Base-by-base conservation (phyloP, 2,329 filamentous ascomycete species). In the Elsinoe fawcettii region DNA sequence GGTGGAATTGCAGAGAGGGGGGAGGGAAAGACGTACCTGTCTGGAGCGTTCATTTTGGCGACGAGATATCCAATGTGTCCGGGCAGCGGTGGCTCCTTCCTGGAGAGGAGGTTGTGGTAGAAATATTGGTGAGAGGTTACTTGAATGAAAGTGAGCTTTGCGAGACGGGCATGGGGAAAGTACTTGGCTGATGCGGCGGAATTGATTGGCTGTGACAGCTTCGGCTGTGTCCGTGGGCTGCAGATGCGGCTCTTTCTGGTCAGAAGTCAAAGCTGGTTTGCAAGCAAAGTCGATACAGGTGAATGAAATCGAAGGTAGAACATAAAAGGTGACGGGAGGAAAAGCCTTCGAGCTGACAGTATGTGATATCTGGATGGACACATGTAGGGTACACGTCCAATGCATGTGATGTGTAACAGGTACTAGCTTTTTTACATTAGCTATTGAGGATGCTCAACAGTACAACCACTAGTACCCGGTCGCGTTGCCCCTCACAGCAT, bases 41-140 rank as follows among this genome's bases (percentile, higher is more conserved):
- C 76, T 63, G 76, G 76, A 16, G 76, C 76, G 69, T 81, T 81
- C 79, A 81, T 81, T 55, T 64, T 65, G 55, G 43, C 14, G 23
- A 27, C 5, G 11, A 23, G 16, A 25, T 56, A 56, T 56, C 54
- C 54, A 56, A 56, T 20, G 16, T 53, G 49, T 34, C 41, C 47
- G 14, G 5, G 25, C 12, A 34, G 49, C 47, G 39, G 30, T n/a
- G 14, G 47, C 47, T 34, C 36, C 47, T 58, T 43, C 56, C 25
- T 22, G 23, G 23, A 37, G 20, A 46, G 43, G 36, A 23, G 36
- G 22, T 22, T 12, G 5, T 56, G 27, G 41, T 49, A 27, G 41
- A 22, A 57, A 51, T 39, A 41, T 18, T 18, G 12, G 16, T 22
- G 56, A 16, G 12, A 41, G 32, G 22, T 36, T 22, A 46, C 30